Base-by-base conservation (phyloP, 345 rosid species). In the Eucalyptus tenuipes region DNA sequence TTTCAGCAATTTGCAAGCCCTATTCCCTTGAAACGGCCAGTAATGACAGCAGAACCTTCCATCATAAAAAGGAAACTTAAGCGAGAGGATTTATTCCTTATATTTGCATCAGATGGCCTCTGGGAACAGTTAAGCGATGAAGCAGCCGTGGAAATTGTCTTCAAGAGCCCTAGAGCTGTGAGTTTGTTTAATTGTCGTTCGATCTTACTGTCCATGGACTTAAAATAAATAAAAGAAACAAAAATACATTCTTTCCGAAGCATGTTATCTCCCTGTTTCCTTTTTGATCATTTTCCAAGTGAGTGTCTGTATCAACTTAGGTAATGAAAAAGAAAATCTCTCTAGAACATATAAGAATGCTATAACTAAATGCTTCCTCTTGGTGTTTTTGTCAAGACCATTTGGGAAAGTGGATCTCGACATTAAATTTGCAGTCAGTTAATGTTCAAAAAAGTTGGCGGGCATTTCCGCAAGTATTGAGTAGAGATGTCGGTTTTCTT, bases 71-170 rank as follows among this genome's bases (percentile, higher is more conserved):
- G 98, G 91, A 91, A 96, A 93, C 96, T 96, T 42, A 93, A 89
- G 90, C 93, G 96, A 89, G 93, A 95, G 50, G 99, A 98, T 93
- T 89, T 92, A 81, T 98, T 98, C 91, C 92, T 98, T 87, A 96
- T 97, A 90, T 97, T 97, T 94, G 99, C 99, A 92, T 96, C 99
- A 27, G 99, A 97, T 91, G 99, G 99, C 92, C 98, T 98, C 61
- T 98, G 99, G 99, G 99, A 98, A 91, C 99, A 98, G 89, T 93
- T 98, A 92, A 95, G 92, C 49, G 99, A 98, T 89, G 94, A 96
- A 94, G 93, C 93, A 66, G 99, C 98, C 1, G 98, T 96, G 27
- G 96, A 96, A 87, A 97, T 98, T 68, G 99, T 98, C 82, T 91
- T 92, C 68, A 97, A 95, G 88, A 93, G 95, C 92, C 98, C 99